Percentiles rank a stretch among this genome's conserved stretches.
Conservation (phyloP, 257 asterid species). For the Rauvolfia tetraphylla region DNA sequence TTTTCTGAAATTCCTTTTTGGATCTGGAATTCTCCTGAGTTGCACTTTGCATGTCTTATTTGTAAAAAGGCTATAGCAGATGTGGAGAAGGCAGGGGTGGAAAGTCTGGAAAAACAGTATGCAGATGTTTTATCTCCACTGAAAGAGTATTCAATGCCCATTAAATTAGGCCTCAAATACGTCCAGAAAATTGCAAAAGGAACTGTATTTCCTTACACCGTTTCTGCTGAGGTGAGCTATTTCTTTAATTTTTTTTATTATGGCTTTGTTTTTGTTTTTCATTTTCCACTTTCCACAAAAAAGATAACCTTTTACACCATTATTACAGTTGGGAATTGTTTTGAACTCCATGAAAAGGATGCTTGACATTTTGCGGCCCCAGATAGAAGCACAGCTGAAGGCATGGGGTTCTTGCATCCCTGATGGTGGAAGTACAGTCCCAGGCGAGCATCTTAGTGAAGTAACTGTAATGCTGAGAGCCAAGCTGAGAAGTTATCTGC, state of each 20-base stretch:
- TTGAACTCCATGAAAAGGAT: constrained; percentile 84
- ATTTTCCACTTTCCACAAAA: not conserved
- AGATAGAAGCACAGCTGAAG: constrained; percentile 63
- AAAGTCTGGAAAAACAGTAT: constrained; percentile 78
- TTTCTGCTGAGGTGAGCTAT: constrained; percentile 51
- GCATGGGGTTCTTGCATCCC: constrained; percentile 85
- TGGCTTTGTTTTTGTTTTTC: not conserved
- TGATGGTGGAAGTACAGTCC: constrained; percentile 46
- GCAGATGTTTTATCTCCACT: constrained; percentile 76
- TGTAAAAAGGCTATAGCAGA: constrained; percentile 70
- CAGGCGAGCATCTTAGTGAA: constrained; percentile 86
- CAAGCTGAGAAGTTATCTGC: constrained; percentile 75
- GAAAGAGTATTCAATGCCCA: constrained; percentile 72
- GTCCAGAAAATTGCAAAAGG: constrained; percentile 85
- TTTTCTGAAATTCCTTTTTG: not conserved
- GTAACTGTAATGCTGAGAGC: constrained; percentile 83
- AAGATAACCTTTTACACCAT: not conserved
- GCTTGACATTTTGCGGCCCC: constrained; percentile 73
- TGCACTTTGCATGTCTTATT: not conserved
- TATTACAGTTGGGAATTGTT: constrained; percentile 71
- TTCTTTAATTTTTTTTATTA: not conserved
- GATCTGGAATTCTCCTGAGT: not conserved
- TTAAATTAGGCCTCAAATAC: constrained; percentile 80
- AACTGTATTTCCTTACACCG: constrained; percentile 38
- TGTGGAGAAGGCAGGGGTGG: constrained; percentile 81